These are phyloP conservation scores for Pachyrhizus erosus DNA, from an alignment of 306 rosid species.

Conservation along the genomic window DNA sequence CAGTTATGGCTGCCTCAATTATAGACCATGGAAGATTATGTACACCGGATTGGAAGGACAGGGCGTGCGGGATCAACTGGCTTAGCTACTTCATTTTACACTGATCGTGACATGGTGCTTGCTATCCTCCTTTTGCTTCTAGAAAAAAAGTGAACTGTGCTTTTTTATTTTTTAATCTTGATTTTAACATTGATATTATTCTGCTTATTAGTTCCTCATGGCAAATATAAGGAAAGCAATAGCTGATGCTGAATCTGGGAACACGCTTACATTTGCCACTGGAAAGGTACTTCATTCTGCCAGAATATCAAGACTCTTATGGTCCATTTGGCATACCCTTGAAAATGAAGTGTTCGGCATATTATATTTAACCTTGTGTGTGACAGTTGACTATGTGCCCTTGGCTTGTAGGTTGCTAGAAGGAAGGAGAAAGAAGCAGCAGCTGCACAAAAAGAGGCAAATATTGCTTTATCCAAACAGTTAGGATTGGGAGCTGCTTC, in stretches of 20 bases:
- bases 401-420: conserved; percentile 73
- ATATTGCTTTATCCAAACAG: conserved; percentile 60
- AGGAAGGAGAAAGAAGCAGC: conserved; percentile 91
- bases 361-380: neutral
- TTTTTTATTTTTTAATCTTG: conserved; percentile 26
- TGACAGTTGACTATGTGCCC: conserved; percentile 8
- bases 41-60: conserved; percentile 92
- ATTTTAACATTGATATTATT: conserved; percentile 39
- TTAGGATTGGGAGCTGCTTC: conserved; percentile 58
- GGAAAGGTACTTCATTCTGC: conserved; percentile 67
- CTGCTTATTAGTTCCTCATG: conserved; percentile 68
- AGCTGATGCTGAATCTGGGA: conserved; percentile 80
- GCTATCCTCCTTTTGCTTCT: neutral
- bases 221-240: conserved; percentile 85
- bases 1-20: conserved; percentile 81
- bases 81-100: conserved; percentile 77
- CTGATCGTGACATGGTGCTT: conserved; percentile 79
- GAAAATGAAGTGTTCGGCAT: conserved; percentile 8
- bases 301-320: neutral
- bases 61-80: conserved; percentile 94
- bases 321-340: conserved; percentile 7
- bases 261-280: conserved; percentile 67
- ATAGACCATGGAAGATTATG: conserved; percentile 96
- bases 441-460: conserved; percentile 82
- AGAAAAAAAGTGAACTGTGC: neutral